Base-by-base conservation (phyloP, 2,329 filamentous ascomycete species). In the Pseudopyrenochaeta lycopersici region DNA sequence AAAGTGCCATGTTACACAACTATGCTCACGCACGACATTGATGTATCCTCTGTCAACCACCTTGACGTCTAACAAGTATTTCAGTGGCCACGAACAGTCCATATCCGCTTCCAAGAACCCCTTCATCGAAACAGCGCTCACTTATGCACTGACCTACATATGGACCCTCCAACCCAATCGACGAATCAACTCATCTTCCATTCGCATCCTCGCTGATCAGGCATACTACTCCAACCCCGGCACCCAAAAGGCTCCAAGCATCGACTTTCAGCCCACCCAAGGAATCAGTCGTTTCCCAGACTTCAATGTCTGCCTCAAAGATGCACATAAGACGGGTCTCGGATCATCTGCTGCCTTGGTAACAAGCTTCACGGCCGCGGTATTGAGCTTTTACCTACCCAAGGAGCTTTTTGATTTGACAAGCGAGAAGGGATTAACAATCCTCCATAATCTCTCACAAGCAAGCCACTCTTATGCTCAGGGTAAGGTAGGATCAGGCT, bases 331-430 rank as follows among this genome's bases (percentile, higher is more conserved):
- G 81, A 99, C 95, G 0, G 95, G 95, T 1, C 86, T 99, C 27
- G 95, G 95, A 53, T 97, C 93, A 10, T 97, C 93, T 1, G 95
- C 95, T 3, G 95, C 95, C 3, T 85, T 99, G 11, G 94, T 98
- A 29, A 98, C 95, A 1, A 84, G 93, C 35, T 85, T 99, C 35
- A 91, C 90, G 1, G 90, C 88, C 35, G 87, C 90, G 1, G 78
- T 96, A 2, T 84, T 96, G 27, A 79, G 81, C n/a, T 88, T 93
- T 78, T 93, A 93, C 79, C 82, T 93, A 17, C 84, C 87, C 3
- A 61, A 58, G 4, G 58, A 66, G 2, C 49, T 63, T 11, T 90
- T 91, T 72, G 81, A 88, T 76, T 70, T 92, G 47, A 39, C 76
- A 42, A 81, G 82, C 41, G 77, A 82, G 0, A 62, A 77, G 0